phyloP scores from a whole-genome alignment of 108 stramenopile species.

The Mayamaea pseudoterrestris region DNA sequence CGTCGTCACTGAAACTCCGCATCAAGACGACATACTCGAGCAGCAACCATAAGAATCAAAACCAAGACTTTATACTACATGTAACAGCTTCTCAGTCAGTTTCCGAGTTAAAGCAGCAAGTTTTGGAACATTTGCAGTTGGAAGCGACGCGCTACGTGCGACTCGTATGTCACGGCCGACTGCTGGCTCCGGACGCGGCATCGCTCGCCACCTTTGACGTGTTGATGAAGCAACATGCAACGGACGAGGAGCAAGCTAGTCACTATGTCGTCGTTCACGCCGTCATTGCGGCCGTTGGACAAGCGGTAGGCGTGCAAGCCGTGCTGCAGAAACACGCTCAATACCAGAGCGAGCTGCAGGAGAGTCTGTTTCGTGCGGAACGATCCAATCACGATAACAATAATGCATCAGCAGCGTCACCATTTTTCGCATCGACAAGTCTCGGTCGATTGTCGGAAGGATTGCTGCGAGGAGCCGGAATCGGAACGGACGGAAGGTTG shows the following conservation, averaged over 20 bases:
- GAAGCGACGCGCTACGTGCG: conserved; percentile 39
- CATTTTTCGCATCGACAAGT: conserved; percentile 7
- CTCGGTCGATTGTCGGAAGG: conserved; percentile 6
- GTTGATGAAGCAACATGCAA: too few relatives aligned
- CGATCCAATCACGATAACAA: too few relatives aligned
- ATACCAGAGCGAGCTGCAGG: background rate
- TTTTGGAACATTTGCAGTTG: too few relatives aligned
- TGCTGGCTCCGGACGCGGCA: conserved; percentile 59
- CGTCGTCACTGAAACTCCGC: too few relatives aligned
- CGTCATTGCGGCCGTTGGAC: conserved; percentile 36
- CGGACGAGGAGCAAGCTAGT: too few relatives aligned
- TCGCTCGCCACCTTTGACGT: conserved; percentile 35
- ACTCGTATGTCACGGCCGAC: conserved; percentile 53
- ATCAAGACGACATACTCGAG: too few relatives aligned
- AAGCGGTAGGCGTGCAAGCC: conserved; percentile 20
- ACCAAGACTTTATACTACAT: too few relatives aligned
- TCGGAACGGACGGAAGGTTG: background rate
- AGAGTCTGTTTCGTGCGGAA: too few relatives aligned
- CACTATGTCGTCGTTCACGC: conserved; percentile 63
- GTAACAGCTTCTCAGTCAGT: too few relatives aligned
- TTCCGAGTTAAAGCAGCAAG: too few relatives aligned
- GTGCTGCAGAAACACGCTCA: conserved; percentile 8
- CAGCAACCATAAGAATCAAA: too few relatives aligned
- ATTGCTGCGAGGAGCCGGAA: conserved; percentile 1
- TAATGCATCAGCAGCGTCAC: conserved; percentile 2